Conservation (phyloP, 2,329 filamentous ascomycete genomes). For the Colletotrichum tabaci region DNA sequence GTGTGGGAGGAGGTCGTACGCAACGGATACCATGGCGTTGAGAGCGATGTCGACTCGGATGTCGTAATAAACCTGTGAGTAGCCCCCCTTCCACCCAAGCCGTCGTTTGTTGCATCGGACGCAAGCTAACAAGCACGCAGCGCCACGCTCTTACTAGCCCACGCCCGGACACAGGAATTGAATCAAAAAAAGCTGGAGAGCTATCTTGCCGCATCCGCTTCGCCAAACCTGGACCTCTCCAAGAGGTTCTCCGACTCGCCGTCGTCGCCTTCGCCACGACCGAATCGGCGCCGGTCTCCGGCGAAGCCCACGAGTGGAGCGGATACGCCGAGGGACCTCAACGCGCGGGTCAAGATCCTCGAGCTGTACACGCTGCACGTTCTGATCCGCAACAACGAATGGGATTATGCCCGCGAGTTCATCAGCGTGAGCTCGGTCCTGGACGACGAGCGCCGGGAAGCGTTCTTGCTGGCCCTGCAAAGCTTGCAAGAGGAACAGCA, state of each 20-base stretch:
- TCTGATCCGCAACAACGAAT: conserved; percentile 92
- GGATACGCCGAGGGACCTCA: conserved; percentile 87
- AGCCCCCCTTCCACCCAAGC: conserved; percentile 28
- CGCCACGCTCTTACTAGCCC: conserved; percentile 90
- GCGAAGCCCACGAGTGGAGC: conserved; percentile 73
- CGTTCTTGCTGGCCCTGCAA: conserved; percentile 89
- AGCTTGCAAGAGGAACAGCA: conserved; percentile 87
- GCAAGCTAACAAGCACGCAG: conserved; percentile 60
- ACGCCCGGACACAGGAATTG: conserved; percentile 84
- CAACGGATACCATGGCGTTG: conserved; percentile 88
- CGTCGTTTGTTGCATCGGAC: conserved; percentile 1
- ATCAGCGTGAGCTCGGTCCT: conserved; percentile 88
- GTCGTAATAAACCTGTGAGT: conserved; percentile 89
- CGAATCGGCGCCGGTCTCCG: conserved; percentile 59
- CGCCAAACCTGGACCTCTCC: conserved; percentile 80
- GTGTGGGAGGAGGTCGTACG: conserved; percentile 96
- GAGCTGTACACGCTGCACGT: conserved; percentile 97
- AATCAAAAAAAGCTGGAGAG: conserved; percentile 92
- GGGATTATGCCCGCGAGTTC: conserved; percentile 95
- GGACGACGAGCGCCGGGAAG: conserved; percentile 91
- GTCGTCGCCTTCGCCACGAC: conserved; percentile 54
- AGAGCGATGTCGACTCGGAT: conserved; percentile 93
- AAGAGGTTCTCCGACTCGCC: conserved; percentile 70
- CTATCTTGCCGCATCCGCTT: conserved; percentile 84
- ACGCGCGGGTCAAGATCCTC: conserved; percentile 89